Percentiles rank a stretch among this genome's conserved stretches.
Conservation (phyloP, 495 filamentous ascomycete species). For the Bryoglossum gracile region DNA sequence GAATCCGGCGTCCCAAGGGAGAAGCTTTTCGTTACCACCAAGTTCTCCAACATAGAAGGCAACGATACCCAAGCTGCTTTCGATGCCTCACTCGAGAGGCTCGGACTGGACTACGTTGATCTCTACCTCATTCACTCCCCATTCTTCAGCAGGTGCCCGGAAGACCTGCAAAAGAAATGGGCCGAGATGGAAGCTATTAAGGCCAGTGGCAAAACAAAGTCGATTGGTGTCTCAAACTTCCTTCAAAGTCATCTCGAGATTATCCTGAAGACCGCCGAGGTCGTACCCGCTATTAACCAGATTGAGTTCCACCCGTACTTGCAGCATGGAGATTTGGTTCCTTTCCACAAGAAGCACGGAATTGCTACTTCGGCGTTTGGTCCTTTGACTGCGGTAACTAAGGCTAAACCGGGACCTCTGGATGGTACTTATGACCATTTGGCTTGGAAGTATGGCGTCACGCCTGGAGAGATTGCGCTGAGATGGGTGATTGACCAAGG, state of each 20-base stretch:
- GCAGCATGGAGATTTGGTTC: constrained; percentile 61
- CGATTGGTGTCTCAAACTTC: constrained; percentile 85
- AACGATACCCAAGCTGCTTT: constrained; percentile 60
- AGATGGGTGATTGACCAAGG: constrained; percentile 79
- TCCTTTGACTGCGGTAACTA: constrained; percentile 58
- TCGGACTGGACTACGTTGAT: constrained; percentile 76
- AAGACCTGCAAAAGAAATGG: constrained; percentile 65
- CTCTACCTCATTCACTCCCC: constrained; percentile 78
- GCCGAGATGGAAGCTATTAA: constrained; percentile 68
- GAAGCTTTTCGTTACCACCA: constrained; percentile 72
- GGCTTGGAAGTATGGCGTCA: constrained; percentile 73
- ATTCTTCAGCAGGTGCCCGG: constrained; percentile 55
- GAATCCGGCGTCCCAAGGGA: constrained; percentile 56
- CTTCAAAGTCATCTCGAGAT: constrained; percentile 58
- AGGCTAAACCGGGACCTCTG: constrained; percentile 59
- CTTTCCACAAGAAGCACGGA: constrained; percentile 54
- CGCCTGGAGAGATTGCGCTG: constrained; percentile 58
- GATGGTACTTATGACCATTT: constrained; percentile 53
- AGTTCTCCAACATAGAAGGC: constrained; percentile 48
- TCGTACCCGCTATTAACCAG: constrained; percentile 70
- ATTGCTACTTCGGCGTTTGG: constrained; percentile 68
- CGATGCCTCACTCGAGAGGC: constrained; percentile 60
- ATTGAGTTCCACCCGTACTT: constrained; percentile 87
- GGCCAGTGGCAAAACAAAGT: constrained; percentile 59
- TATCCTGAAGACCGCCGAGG: constrained; percentile 55